These are phyloP conservation scores for Cryomyces antarcticus DNA, from an alignment of 495 filamentous ascomycete genomes.

Conservation along the genomic window DNA sequence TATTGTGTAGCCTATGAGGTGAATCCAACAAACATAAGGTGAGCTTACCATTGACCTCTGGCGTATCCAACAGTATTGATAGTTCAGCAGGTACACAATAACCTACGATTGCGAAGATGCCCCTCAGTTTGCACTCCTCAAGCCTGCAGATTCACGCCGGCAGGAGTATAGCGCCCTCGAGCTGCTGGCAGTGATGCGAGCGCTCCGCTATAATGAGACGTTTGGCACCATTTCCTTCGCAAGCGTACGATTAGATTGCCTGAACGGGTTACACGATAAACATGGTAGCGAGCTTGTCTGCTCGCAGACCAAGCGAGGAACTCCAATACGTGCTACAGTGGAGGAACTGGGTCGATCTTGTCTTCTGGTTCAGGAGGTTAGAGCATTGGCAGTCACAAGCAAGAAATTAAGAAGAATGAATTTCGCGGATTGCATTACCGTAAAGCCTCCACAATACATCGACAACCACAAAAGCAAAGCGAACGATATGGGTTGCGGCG, in stretches of 20 bases:
- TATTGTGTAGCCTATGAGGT: constrained; percentile 57
- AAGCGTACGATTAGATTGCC: constrained; percentile 45
- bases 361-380: constrained; percentile 51
- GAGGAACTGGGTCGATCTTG: constrained; percentile 37
- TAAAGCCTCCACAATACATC: constrained; percentile 24
- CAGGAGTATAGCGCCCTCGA: constrained; percentile 50
- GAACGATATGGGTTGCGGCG: constrained; percentile 51
- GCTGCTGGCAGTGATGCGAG: constrained; percentile 65
- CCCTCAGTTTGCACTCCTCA: constrained; percentile 65
- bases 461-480: constrained; percentile 29
- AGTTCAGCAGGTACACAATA: constrained; percentile 36
- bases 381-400: constrained; percentile 49
- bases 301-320: constrained; percentile 35
- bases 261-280: constrained; percentile 40
- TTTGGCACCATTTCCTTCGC: constrained; percentile 73
- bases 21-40: constrained; percentile 16
- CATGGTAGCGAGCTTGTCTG: constrained; percentile 42
- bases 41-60: too few relatives aligned
- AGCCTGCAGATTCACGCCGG: constrained; percentile 32
- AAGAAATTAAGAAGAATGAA: constrained; percentile 39
- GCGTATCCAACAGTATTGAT: too few relatives aligned
- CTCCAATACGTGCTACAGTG: constrained; percentile 32
- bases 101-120: constrained; percentile 57
- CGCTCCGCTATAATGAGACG: constrained; percentile 79
- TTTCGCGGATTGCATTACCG: constrained; percentile 36